These are phyloP conservation scores for Orbilia brochopaga DNA, from an alignment of 2,329 filamentous ascomycete species.

Conservation along the genomic window DNA sequence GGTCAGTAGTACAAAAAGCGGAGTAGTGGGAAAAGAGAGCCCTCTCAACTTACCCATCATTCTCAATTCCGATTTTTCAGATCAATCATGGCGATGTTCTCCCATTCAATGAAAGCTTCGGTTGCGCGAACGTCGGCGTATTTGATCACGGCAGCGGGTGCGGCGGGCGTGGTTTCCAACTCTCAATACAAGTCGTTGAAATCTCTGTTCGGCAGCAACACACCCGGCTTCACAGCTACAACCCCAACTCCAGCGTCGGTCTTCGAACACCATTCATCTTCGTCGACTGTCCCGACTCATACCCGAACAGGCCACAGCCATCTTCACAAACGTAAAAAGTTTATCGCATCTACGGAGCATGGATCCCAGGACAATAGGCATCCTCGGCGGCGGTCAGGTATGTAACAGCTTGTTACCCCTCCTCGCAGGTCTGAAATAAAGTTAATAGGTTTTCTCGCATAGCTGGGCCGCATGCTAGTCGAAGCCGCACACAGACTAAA, in stretches of 20 bases:
- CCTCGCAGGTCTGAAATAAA: neutral
- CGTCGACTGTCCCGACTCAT: slow-evolving; percentile 1
- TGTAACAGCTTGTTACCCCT: slow-evolving; percentile 9
- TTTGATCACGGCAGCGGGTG: slow-evolving; percentile 32
- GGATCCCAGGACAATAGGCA: slow-evolving; percentile 58
- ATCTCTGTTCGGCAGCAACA: slow-evolving; percentile 45
- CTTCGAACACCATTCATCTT: slow-evolving; percentile 30
- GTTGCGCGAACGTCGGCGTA: slow-evolving; percentile 39
- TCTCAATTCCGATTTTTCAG: neutral
- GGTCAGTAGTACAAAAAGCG: too few relatives aligned
- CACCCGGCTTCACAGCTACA: slow-evolving; percentile 20
- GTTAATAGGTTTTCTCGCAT: slow-evolving; percentile 21
- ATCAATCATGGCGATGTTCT: slow-evolving; percentile 35
- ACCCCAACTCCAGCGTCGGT: slow-evolving; percentile 16
- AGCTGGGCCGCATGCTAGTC: slow-evolving; percentile 87
- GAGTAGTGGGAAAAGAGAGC: neutral
- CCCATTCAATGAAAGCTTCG: slow-evolving; percentile 24
- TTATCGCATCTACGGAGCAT: slow-evolving; percentile 51
- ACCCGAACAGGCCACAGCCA: slow-evolving; percentile 12
- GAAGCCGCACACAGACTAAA: slow-evolving; percentile 83
- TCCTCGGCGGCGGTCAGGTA: slow-evolving; percentile 69
- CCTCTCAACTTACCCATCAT: neutral
- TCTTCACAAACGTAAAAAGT: slow-evolving; percentile 30
- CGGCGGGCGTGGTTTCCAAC: slow-evolving; percentile 34
- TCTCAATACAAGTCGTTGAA: slow-evolving; percentile 49